phyloP scores from a whole-genome alignment of 345 rosid genomes.

The Clausena lansium region DNA sequence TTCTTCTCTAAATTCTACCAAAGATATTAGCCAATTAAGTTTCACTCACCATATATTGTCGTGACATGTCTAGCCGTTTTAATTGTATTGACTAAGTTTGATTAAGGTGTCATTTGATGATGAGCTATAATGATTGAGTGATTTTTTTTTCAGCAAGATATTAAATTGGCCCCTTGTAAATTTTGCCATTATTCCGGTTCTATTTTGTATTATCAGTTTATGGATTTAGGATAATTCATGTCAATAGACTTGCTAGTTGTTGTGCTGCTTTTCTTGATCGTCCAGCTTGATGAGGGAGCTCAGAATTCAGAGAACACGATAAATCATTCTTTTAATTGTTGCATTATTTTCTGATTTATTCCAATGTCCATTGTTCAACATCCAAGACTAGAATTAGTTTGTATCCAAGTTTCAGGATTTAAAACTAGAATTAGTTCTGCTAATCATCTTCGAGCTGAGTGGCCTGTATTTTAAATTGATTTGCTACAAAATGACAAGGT shows the following conservation, averaged over 20 bases:
- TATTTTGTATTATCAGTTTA: background rate
- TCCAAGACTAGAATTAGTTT: too few species aligned
- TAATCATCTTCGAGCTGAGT: background rate
- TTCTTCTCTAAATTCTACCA: background rate
- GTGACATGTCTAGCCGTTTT: background rate
- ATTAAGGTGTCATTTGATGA: background rate
- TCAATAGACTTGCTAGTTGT: background rate
- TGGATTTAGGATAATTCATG: background rate
- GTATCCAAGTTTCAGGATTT: background rate
- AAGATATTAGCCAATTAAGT: background rate
- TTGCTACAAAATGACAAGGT: background rate
- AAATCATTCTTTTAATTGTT: background rate
- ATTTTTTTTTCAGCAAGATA: background rate
- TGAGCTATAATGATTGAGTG: background rate
- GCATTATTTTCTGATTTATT: background rate
- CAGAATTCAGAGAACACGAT: background rate
- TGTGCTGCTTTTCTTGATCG: background rate
- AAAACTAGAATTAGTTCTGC: background rate
- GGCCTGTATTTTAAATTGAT: background rate
- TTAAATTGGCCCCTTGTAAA: background rate
- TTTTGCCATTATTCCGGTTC: background rate
- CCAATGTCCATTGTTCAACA: background rate
- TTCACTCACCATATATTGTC: background rate
- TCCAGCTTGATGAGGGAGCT: background rate
- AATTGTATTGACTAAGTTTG: background rate